Evolutionary conservation across 1,139 yeast species (phyloP), one percentile per base, ranked within the genome.

Genomic region (Saccharomycopsis phalli): DNA sequence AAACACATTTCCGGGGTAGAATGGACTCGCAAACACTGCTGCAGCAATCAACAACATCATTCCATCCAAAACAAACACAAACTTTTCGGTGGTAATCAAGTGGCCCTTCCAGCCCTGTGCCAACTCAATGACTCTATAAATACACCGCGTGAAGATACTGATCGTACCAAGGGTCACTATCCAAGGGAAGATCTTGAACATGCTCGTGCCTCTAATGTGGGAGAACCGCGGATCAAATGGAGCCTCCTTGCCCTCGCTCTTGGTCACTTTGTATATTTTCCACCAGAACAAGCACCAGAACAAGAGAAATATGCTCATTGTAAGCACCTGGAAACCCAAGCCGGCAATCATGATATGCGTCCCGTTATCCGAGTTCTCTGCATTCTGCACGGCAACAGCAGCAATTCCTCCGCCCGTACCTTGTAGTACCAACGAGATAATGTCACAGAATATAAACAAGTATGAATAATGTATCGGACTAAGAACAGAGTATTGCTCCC

Each of bases 391-490:
- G 8, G 73, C 61, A 0, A 74, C 72, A 26, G 69, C 64, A 1
- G 93, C 75, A 2, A 87, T 79, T 50, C 78, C 72, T 46, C 88
- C 95, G 28, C 95, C 96, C 20, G 69, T 75, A 4, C 84, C 95
- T 57, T 87, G 96, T 28, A 87, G 59, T 11, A 78, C 58, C 47
- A 87, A 66, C 1, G 94, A 76, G 6, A 81, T 53, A 10, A 82
- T 65, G 53, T 87, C 95, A 50, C 74, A 67, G 5, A 70, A 61
- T 31, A 82, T 75, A 55, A 82, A 83, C 23, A 81, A 64, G 51
- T 76, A 74, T 0, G 87, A 71, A 57, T 86, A 87, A 58, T 72
- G 69, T 76, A 81, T 74, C 3, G 96, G 95, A 49, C 69, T 72
- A 45, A 87, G 58, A 0, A 71, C 54, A 1, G 93, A 75, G 51